Evolutionary conservation across 2,329 filamentous ascomycete species (phyloP).

Genomic region (Cytospora paraplurivora): DNA sequence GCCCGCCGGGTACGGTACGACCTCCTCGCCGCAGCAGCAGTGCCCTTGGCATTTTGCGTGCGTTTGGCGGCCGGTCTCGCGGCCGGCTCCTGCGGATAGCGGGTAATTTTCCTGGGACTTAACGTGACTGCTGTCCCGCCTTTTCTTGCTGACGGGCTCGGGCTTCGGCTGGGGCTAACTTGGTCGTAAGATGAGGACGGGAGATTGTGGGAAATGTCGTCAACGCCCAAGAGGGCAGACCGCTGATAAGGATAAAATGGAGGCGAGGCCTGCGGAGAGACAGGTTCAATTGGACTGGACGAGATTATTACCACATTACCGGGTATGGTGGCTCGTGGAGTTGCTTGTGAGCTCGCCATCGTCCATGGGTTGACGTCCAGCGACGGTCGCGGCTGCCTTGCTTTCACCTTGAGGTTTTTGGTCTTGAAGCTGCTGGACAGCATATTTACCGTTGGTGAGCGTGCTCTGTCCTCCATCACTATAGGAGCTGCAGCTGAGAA

Average conservation of each 20-base stretch:
- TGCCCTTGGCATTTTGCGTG: not conserved
- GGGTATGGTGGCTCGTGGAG: conserved; percentile 34
- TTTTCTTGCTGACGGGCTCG: not conserved
- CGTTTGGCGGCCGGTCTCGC: conserved; percentile 15
- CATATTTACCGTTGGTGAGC: conserved; percentile 34
- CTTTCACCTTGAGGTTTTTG: conserved; percentile 29
- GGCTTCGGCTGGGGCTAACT: not conserved
- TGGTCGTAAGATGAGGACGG: not conserved
- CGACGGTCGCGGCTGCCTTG: conserved; percentile 30
- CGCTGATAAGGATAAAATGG: not conserved
- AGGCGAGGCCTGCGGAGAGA: conserved; percentile 13
- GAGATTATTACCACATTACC: conserved; percentile 34
- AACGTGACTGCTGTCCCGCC: not conserved
- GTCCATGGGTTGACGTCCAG: conserved; percentile 44
- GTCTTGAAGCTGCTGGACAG: conserved; percentile 31
- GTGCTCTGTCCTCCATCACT: not conserved
- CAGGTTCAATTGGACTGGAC: conserved; percentile 34
- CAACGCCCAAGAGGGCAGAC: not conserved
- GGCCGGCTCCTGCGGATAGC: not conserved
- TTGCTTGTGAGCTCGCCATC: conserved; percentile 42
- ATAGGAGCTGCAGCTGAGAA: not conserved
- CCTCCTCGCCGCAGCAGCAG: not conserved
- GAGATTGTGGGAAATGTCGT: not conserved
- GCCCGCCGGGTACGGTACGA: not conserved
- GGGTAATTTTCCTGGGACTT: conserved; percentile 5